A percentile compares a stretch with the other conserved stretches of the same genome.
These are phyloP conservation scores for Cucumis hystrix DNA, from an alignment of 306 rosid species.

Conservation along the genomic window DNA sequence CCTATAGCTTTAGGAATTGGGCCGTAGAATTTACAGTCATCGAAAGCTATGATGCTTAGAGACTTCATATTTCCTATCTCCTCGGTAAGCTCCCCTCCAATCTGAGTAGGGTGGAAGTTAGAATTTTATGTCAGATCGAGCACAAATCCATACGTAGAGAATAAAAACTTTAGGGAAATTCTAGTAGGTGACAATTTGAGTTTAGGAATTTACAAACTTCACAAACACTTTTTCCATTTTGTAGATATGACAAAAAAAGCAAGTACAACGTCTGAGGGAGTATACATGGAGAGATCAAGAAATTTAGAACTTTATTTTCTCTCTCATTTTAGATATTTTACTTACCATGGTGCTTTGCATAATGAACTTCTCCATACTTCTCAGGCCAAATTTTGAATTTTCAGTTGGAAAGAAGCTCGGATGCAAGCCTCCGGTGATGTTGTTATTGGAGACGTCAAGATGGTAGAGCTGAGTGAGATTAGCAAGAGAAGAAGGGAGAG, in stretches of 20 bases:
- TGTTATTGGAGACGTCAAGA: constrained; percentile 38
- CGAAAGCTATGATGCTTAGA: constrained; percentile 23
- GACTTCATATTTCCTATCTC: constrained; percentile 41
- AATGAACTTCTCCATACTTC: constrained; percentile 20
- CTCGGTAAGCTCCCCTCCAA: constrained; percentile 26
- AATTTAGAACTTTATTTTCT: too few relatives aligned
- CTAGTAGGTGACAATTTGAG: too few relatives aligned
- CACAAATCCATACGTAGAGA: too few relatives aligned
- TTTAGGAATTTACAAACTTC: too few relatives aligned
- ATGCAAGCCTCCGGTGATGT: constrained; percentile 25
- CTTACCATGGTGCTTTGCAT: constrained; percentile 8
- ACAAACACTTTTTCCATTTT: too few relatives aligned
- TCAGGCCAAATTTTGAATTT: constrained; percentile 17
- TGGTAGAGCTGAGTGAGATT: constrained; percentile 32
- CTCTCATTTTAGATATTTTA: too few relatives aligned
- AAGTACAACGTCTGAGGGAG: too few relatives aligned
- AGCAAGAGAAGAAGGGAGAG: constrained; percentile 39
- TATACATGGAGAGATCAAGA: too few relatives aligned
- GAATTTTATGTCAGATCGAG: too few relatives aligned
- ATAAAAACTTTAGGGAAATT: too few relatives aligned
- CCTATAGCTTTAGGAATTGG: constrained; percentile 38
- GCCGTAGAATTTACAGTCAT: constrained; percentile 23
- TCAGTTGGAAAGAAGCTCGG: constrained; percentile 29
- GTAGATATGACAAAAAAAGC: too few relatives aligned
- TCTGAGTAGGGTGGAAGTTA: not conserved